These are phyloP conservation scores for Verticillium tricorpus DNA, from an alignment of 2,329 filamentous ascomycete genomes.

Conservation along the genomic window DNA sequence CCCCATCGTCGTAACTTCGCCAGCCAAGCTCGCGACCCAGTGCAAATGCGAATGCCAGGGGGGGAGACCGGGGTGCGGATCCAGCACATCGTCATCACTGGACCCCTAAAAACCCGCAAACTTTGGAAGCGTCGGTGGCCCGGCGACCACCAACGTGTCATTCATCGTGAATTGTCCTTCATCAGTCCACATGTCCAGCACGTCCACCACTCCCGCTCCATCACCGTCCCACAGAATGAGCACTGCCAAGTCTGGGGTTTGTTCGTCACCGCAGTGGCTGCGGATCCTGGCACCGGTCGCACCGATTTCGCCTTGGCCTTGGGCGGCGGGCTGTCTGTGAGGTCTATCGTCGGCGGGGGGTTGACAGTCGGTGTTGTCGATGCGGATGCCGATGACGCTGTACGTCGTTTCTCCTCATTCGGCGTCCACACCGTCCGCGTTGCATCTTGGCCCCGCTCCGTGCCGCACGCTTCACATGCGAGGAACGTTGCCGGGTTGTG, in stretches of 20 bases:
- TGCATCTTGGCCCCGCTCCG: slow-evolving; percentile 14
- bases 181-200: slow-evolving; percentile 51
- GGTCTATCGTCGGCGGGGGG: slow-evolving; percentile 20
- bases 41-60: background rate
- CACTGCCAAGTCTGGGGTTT: slow-evolving; percentile 43
- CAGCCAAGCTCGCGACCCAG: background rate
- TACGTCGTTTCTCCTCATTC: slow-evolving; percentile 15
- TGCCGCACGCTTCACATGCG: slow-evolving; percentile 53
- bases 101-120: background rate
- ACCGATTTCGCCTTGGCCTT: slow-evolving; percentile 7
- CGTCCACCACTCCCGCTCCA: slow-evolving; percentile 54
- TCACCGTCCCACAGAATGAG: slow-evolving; percentile 43
- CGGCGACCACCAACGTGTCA: background rate
- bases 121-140: background rate
- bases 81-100: background rate
- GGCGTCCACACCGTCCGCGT: slow-evolving; percentile 14
- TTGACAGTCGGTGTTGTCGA: slow-evolving; percentile 1
- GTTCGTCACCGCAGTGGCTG: slow-evolving; percentile 8
- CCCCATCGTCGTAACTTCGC: background rate
- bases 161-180: slow-evolving; percentile 41
- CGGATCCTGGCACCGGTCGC: slow-evolving; percentile 12
- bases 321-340: slow-evolving; percentile 28
- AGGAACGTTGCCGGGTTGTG: slow-evolving; percentile 47
- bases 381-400: slow-evolving; percentile 16
- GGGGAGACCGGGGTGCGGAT: background rate